phyloP scores from a whole-genome alignment of 139 green algal genomes.

The Trebouxia sp. region DNA sequence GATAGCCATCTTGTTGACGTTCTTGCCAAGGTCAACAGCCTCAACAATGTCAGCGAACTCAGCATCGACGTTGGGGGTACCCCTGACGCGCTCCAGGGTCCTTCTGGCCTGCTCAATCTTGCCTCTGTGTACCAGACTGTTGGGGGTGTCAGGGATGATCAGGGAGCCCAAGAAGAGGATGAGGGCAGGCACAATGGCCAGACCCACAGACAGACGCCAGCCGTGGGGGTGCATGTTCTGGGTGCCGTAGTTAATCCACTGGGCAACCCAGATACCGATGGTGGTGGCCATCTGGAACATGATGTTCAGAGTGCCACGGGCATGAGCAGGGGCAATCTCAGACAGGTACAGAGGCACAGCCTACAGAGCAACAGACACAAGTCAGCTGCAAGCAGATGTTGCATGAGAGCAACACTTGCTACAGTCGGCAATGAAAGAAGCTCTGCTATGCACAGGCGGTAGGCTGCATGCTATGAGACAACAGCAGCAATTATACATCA shows the following conservation, averaged over 20 bases:
- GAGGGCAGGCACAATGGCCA: slow-evolving; percentile 54
- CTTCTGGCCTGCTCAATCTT: slow-evolving; percentile 42
- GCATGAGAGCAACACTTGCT: too few species aligned
- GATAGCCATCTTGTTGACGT: slow-evolving; percentile 45
- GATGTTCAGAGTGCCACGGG: slow-evolving; percentile 55
- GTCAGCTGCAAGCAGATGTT: not conserved
- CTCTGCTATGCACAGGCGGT: not conserved
- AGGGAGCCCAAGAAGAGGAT: slow-evolving; percentile 56
- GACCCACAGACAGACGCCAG: slow-evolving; percentile 61
- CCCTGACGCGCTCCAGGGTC: slow-evolving; percentile 51
- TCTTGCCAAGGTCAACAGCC: slow-evolving; percentile 42
- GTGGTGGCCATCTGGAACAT: slow-evolving; percentile 72
- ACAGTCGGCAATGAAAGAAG: not conserved
- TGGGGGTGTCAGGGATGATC: slow-evolving; percentile 66
- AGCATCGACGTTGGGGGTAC: slow-evolving; percentile 41
- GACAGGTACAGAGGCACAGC: slow-evolving; percentile 52
- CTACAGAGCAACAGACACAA: not conserved
- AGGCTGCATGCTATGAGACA: too few species aligned
- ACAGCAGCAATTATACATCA: too few species aligned
- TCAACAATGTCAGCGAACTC: slow-evolving; percentile 47
- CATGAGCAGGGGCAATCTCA: slow-evolving; percentile 55
- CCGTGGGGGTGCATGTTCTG: slow-evolving; percentile 40
- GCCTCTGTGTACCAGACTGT: slow-evolving; percentile 63
- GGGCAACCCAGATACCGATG: slow-evolving; percentile 55
- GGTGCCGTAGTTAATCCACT: slow-evolving; percentile 70